Evolutionary conservation across 129 eudicot genomes (phyloP), one percentile per base, ranked within the genome.

Genomic region (Saposhnikovia divaricata): DNA sequence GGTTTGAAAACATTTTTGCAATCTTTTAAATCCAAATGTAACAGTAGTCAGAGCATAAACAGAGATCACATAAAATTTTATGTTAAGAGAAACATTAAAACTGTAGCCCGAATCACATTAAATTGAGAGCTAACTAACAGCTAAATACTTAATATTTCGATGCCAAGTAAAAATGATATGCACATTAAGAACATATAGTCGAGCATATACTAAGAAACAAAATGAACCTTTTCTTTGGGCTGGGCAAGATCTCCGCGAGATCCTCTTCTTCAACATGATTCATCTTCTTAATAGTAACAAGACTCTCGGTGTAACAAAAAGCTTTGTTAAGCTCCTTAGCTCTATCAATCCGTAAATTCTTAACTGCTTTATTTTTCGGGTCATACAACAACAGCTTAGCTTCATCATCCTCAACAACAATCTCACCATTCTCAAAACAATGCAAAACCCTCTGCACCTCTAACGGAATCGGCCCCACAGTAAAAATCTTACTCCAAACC

Each of bases 251-350:
- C 61, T 46, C 61, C 61, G 5, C 27, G 37, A 11, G 14, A 12
- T 45, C 77, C 21, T 46, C 78, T 74, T 74, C 61, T n/a, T 46
- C 34, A 8, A 74, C 78, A 46, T 74, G 61, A 27, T 74, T 27
- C 73, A 21, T 9, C 27, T 40, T 71, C n/a, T 46, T 46, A 4
- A 74, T 46, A 15, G 78, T 14, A 46, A 74, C 78, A 74, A 74
- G 78, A 46, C 78, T 74, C 14, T 74, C 78, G 2, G 42, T 46
- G 16, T 74, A 74, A 45, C 59, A 44, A 27, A 46, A 74, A 45
- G 78, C 61, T 28, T 27, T 74, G 78, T 46, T 45, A 74, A 74
- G 42, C 51, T 45, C 59, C 61, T 37, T 74, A 6, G 61, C 11
- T 6, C 28, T 46, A 19, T 74, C 78, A 74, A 74, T 74, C n/a